phyloP scores from a whole-genome alignment of 2,329 filamentous ascomycete genomes.

The Beauveria rudraprayagi region DNA sequence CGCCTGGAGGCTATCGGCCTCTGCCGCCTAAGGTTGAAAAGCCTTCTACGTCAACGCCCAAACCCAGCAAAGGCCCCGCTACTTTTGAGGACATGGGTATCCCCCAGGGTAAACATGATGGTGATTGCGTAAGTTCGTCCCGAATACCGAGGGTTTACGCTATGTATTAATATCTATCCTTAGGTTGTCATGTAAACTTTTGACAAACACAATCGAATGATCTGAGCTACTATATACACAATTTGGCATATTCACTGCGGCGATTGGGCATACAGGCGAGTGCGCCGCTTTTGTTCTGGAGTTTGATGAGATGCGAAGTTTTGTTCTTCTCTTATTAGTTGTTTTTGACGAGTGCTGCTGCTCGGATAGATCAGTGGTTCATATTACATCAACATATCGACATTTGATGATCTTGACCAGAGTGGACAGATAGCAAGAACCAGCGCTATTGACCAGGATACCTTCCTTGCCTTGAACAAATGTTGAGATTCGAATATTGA shows the following conservation, averaged over 20 bases:
- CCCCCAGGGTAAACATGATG: slow-evolving; percentile 71
- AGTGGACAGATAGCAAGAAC: not conserved
- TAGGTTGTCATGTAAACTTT: slow-evolving; percentile 9
- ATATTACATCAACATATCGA: not conserved
- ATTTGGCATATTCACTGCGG: not conserved
- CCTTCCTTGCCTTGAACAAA: not conserved
- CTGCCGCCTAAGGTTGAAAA: slow-evolving; percentile 10
- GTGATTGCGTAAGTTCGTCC: slow-evolving; percentile 68
- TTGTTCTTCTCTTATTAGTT: not conserved
- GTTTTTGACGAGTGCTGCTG: not conserved
- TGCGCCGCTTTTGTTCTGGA: not conserved
- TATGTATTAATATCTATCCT: not conserved
- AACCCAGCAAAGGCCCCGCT: slow-evolving; percentile 65
- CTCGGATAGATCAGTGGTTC: not conserved
- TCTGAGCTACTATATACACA: not conserved
- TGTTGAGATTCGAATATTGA: not conserved
- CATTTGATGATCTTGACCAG: not conserved
- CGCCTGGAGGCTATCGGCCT: slow-evolving; percentile 24
- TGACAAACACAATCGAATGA: not conserved
- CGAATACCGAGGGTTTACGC: not conserved
- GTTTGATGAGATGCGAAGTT: not conserved
- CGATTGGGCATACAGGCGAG: not conserved
- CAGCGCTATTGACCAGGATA: not conserved
- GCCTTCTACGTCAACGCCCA: slow-evolving; percentile 26
- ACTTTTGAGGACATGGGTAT: slow-evolving; percentile 99